Base-by-base conservation (phyloP, 345 rosid species). In the Stellera chamaejasme region DNA sequence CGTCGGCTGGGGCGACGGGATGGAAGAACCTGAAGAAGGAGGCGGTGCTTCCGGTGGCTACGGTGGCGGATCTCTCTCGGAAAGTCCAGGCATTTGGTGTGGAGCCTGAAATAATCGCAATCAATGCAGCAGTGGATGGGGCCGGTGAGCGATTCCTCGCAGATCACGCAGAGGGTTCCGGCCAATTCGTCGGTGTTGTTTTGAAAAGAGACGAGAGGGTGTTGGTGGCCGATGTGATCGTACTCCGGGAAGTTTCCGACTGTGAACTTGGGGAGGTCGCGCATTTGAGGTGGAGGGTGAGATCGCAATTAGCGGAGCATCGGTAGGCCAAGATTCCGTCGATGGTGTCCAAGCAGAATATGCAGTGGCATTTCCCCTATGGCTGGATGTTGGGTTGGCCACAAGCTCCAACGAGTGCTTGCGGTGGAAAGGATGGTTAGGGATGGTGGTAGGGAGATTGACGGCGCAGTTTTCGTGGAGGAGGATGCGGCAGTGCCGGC, bases 31-130 rank as follows among this genome's bases (percentile, higher is more conserved):
- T 43, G 11, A 26, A 72, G 68, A 16, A 65, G 23, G 23, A 19
- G 23, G 23, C 23, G 58, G 59, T 69, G 77, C 13, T 53, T 39
- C 3, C 59, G 59, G 56, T 69, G 73, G 19, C 46, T 16, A 14
- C 13, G 64, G 32, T 53, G 66, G 9, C 10, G 11, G 52, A 65
- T 55, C 55, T 73, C 45, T 11, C 13, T 10, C 11, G 71, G 70
- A 13, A 59, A n/a, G 49, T 60, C 41, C 12, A 65, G 62, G 25
- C 77, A 73, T 27, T 23, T 32, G 19, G 61, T 55, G 41, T 65
- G 77, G 26, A 73, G 70, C 41, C 43, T 32, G 56, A 59, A 65
- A 13, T 45, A 65, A 13, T 45, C 48, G 11, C 66, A 73, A 12
- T 44, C 49, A 0, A 28, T 13, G 50, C 77, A 69, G 2, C 36